Evolutionary conservation across 805 yeast genomes (phyloP).

Genomic region (Zygosaccharomyces pseudorouxii): DNA sequence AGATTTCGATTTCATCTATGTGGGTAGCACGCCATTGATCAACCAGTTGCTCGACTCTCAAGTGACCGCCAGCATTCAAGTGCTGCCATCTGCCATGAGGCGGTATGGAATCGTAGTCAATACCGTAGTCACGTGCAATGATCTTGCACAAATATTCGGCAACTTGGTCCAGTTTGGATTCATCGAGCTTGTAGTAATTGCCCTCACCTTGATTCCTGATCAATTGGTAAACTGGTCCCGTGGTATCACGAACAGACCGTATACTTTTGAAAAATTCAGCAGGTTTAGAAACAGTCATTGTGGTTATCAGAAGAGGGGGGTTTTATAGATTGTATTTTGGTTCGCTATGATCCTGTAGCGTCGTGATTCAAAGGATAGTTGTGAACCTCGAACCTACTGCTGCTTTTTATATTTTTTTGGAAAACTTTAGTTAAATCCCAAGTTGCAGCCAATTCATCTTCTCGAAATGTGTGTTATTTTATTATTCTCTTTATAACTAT

Average conservation of each 20-base stretch:
- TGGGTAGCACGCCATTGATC: conserved; percentile 35
- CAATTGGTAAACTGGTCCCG: conserved; percentile 40
- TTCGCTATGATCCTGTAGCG: not conserved
- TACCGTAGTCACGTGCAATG: conserved; percentile 43
- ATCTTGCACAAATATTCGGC: conserved; percentile 45
- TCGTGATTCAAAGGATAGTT: not conserved
- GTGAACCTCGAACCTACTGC: not conserved
- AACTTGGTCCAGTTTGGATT: conserved; percentile 39
- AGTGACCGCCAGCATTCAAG: conserved; percentile 47
- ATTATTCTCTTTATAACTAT: not conserved
- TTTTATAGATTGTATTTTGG: not conserved
- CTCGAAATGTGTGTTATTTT: not conserved
- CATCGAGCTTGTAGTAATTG: conserved; percentile 42
- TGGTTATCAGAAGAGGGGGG: not conserved
- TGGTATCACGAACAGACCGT: conserved; percentile 51
- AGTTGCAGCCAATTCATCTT: not conserved
- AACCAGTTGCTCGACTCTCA: conserved; percentile 44
- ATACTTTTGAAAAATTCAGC: conserved; percentile 43
- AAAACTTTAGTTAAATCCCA: not conserved
- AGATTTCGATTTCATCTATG: conserved; percentile 42
- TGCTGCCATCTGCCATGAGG: conserved; percentile 70
- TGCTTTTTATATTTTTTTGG: not conserved
- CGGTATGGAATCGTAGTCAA: conserved; percentile 45
- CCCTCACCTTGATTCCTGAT: conserved; percentile 29
- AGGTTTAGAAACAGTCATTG: conserved; percentile 8